Evolutionary conservation across 1,284 basidiomycete species (phyloP).

Genomic region (Schizophyllum commune): DNA sequence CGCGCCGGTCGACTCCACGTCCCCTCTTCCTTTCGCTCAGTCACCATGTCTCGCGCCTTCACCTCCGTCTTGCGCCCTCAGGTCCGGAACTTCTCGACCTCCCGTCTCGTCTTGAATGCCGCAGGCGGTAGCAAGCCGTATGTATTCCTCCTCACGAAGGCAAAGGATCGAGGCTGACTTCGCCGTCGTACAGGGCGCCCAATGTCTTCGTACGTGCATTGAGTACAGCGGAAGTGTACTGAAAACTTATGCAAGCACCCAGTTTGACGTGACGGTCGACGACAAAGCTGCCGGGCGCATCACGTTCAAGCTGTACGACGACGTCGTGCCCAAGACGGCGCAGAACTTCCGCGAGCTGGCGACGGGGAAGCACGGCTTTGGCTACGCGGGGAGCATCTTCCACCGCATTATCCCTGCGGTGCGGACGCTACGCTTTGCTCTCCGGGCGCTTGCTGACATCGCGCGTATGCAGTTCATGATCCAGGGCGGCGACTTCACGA

Average conservation of each 20-base stretch:
- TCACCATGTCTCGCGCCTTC: too few relatives aligned
- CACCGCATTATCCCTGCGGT: slow-evolving; percentile 72
- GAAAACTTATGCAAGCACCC: neutral
- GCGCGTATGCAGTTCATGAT: slow-evolving; percentile 31
- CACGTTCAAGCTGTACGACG: slow-evolving; percentile 79
- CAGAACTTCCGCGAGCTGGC: slow-evolving; percentile 90
- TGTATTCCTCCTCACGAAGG: too few relatives aligned
- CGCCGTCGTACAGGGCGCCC: neutral
- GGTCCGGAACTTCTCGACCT: too few relatives aligned
- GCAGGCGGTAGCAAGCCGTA: too few relatives aligned
- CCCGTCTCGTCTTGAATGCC: too few relatives aligned
- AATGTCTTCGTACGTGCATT: neutral
- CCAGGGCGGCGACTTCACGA: slow-evolving; percentile 70
- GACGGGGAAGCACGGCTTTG: slow-evolving; percentile 65
- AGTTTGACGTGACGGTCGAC: slow-evolving; percentile 79
- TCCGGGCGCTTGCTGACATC: neutral
- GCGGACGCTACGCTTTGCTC: neutral
- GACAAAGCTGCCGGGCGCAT: slow-evolving; percentile 56
- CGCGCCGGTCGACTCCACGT: too few relatives aligned
- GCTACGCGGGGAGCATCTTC: slow-evolving; percentile 62
- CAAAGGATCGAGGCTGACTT: too few relatives aligned
- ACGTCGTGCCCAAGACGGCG: slow-evolving; percentile 68
- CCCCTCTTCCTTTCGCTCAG: too few relatives aligned
- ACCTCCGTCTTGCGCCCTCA: too few relatives aligned
- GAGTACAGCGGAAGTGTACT: neutral